Evolutionary conservation across 2,329 filamentous ascomycete species (phyloP).

Genomic region (Colletotrichum caudatum): DNA sequence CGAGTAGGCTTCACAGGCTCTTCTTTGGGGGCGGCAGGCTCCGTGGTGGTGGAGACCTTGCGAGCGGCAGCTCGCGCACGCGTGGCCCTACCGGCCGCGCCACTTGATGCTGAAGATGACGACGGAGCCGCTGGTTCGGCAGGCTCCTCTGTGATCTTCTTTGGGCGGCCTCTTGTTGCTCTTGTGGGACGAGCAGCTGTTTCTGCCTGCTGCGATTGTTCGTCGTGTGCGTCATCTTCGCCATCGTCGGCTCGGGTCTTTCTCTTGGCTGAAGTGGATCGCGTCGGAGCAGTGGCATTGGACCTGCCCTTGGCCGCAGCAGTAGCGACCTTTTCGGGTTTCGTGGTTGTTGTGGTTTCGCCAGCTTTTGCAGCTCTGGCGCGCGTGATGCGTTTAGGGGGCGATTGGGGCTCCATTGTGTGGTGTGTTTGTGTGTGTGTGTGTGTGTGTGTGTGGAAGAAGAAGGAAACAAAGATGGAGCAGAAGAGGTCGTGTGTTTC

Average conservation of each 20-base stretch:
- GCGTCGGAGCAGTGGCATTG: conserved; percentile 45
- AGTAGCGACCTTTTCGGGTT: conserved; percentile 61
- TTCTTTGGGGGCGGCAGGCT: conserved; percentile 42
- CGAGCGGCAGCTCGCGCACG: conserved; percentile 47
- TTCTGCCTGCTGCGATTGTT: conserved; percentile 46
- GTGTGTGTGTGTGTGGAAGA: conserved; percentile 3
- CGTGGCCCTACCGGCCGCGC: conserved; percentile 45
- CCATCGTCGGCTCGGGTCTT: conserved; percentile 68
- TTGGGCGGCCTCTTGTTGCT: conserved; percentile 60
- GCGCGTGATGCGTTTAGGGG: conserved; percentile 71
- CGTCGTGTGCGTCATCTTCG: conserved; percentile 61
- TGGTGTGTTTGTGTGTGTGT: conserved; percentile 45
- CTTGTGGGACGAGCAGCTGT: conserved; percentile 50
- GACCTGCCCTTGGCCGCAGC: conserved; percentile 63
- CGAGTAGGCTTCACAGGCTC: conserved; percentile 54
- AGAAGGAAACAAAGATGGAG: conserved; percentile 24
- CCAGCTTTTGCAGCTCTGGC: conserved; percentile 58
- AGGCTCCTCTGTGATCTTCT: conserved; percentile 52
- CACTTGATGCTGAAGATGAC: conserved; percentile 39
- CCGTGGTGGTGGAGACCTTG: conserved; percentile 46
- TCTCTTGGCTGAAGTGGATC: conserved; percentile 56
- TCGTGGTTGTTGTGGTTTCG: conserved; percentile 50
- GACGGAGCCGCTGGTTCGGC: conserved; percentile 30
- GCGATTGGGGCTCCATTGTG: conserved; percentile 65
- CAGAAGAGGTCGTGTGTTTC: conserved; percentile 5